Evolutionary conservation across 169 alveolate species (phyloP), one percentile per base, ranked within the genome.

Genomic region (Plasmodium ovale): DNA sequence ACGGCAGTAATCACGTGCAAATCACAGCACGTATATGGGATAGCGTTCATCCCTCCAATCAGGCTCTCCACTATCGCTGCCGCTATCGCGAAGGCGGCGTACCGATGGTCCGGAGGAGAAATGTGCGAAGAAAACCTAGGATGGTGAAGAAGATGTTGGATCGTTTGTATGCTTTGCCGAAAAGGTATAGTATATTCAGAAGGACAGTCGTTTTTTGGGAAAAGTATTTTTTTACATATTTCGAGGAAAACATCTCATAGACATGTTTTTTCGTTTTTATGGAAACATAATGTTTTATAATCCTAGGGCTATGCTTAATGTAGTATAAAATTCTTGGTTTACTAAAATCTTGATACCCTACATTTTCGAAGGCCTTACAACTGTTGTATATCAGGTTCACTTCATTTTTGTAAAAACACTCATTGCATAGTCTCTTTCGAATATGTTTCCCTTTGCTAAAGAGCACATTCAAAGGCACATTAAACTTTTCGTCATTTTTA

Each of bases 391-490:
- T 79, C 58, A 79, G 35, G 21, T 51, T 64, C 2, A 79, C 67
- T 65, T 79, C 89, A 49, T 79, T 79, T 79, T 64, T 79, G 31
- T 64, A 79, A 79, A 79, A 79, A 10, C 89, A 79, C 23, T 79
- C 89, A 79, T 64, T 64, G 27, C 89, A 79, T 47, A 79, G 12
- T 49, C 89, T 64, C 42, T 65, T 79, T 42, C 89, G 31, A 1
- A 79, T 79, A 54, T 65, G 14, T 12, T 62, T 79, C 14, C 79
- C 89, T 33, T 79, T 64, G 21, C 39, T 79, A 56, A 79, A 79
- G 44, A 79, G 29, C n/a, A 64, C 62, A 47, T 79, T 79, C 4
- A 79, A 44, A 4, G 89, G 89, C 3, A 64, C 27, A 27, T 79
- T 62, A 53, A 27, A 64, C 19, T 56, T 64, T 29, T 79, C 82